phyloP scores from a whole-genome alignment of 1,284 basidiomycete species.

The Malassezia restricta region DNA sequence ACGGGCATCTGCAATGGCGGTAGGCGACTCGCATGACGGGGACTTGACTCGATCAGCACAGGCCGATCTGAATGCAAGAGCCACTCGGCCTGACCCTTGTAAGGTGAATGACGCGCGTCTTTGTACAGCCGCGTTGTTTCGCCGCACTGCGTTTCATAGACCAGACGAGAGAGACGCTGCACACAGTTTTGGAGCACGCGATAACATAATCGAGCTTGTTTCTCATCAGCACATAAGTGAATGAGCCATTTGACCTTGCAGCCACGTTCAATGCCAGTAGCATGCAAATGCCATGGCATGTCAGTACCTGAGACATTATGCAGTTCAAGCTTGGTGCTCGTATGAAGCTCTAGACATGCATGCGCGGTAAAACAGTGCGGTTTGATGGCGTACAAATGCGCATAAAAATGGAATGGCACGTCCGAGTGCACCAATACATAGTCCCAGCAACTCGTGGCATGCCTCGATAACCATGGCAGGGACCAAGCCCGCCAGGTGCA shows the following conservation, averaged over 20 bases:
- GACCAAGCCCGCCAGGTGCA: neutral
- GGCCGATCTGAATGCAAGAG: neutral
- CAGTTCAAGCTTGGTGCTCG: neutral
- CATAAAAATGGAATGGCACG: neutral
- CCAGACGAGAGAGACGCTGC: slow-evolving; percentile 2
- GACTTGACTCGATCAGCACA: neutral
- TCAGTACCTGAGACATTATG: neutral
- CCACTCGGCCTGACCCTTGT: slow-evolving; percentile 6
- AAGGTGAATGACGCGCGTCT: neutral
- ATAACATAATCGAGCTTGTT: neutral
- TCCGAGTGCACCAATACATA: slow-evolving; percentile 5
- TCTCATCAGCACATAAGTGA: neutral
- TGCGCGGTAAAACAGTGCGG: neutral
- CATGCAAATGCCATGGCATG: neutral
- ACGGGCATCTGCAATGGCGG: neutral
- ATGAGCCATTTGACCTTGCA: slow-evolving; percentile 3
- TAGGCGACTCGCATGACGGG: neutral
- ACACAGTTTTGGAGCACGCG: neutral
- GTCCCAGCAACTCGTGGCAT: neutral
- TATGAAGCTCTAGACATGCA: neutral
- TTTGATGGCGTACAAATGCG: slow-evolving; percentile 1
- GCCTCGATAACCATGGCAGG: neutral
- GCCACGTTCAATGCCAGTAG: neutral
- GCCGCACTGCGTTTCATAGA: neutral
- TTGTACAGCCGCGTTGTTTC: neutral